Evolutionary conservation across 1,284 basidiomycete genomes (phyloP).

Genomic region (Austropuccinia psidii): DNA sequence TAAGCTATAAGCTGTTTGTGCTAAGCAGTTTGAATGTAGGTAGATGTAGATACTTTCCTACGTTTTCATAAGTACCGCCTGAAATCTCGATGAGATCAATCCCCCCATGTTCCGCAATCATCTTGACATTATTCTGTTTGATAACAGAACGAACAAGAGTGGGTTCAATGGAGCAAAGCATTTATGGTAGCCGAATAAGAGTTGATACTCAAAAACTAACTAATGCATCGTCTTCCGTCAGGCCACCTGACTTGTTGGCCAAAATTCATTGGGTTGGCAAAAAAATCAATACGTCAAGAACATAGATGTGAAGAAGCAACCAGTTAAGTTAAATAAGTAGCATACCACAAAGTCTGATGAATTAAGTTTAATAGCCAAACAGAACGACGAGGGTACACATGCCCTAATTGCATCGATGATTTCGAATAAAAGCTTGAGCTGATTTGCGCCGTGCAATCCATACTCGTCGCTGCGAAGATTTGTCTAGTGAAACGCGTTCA

Average conservation of each 20-base stretch:
- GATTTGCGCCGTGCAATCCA: background rate
- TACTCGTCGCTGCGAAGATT: conserved; percentile 15
- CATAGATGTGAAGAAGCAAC: background rate
- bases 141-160: background rate
- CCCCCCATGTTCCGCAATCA: conserved; percentile 3
- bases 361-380: conserved; percentile 16
- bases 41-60: background rate
- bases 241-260: background rate
- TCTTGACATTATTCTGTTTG: conserved; percentile 1
- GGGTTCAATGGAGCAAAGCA: background rate
- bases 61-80: conserved; percentile 10
- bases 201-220: background rate
- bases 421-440: conserved; percentile 7
- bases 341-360: conserved; percentile 17
- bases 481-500: background rate
- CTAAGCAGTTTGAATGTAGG: background rate
- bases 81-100: conserved; percentile 28
- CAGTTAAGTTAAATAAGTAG: no score
- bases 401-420: conserved; percentile 18
- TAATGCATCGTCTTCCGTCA: conserved; percentile 14
- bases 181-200: background rate
- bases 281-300: background rate
- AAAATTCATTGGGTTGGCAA: background rate
- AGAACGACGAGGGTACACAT: background rate
- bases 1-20: background rate